A percentile compares a stretch with the other conserved stretches of the same genome.
Conservation (phyloP, 139 green algal species). For the Tetraselmis chui region DNA sequence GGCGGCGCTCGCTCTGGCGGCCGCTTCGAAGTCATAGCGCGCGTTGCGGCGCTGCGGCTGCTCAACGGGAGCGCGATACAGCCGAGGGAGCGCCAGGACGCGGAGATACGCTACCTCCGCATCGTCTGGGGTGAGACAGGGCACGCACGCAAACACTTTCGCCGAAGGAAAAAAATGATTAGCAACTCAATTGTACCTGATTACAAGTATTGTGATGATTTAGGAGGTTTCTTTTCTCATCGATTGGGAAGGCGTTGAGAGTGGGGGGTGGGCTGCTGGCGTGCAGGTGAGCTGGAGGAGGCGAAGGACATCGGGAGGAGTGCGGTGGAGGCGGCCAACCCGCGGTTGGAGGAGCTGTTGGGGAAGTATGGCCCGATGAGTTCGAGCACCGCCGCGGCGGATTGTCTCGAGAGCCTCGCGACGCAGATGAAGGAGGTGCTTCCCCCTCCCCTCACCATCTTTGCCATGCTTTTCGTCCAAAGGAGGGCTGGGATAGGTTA, state of each 20-base stretch:
- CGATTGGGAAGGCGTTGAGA: no score
- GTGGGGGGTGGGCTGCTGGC: no score
- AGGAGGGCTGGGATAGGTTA: no score
- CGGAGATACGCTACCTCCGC: constrained; percentile 69
- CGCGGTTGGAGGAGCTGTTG: not conserved
- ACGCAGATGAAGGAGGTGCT: not conserved
- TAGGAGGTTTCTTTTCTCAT: no score
- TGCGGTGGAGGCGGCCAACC: not conserved
- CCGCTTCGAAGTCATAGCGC: constrained; percentile 60
- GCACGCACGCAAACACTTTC: no score
- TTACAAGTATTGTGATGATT: no score
- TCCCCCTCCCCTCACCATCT: no score
- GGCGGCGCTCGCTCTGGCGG: constrained; percentile 14
- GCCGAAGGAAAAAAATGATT: no score
- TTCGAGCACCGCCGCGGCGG: not conserved
- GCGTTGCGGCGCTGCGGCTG: constrained; percentile 39
- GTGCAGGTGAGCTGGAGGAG: not conserved
- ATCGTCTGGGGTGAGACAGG: not conserved
- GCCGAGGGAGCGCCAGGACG: constrained; percentile 56
- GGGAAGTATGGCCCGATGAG: not conserved
- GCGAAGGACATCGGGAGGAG: no score
- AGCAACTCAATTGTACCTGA: no score
- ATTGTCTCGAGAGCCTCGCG: not conserved
- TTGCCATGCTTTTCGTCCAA: no score
- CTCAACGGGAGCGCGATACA: constrained; percentile 69